Evolutionary conservation across 768 basidiomycete genomes (phyloP).

Genomic region (Mycena vitilis): DNA sequence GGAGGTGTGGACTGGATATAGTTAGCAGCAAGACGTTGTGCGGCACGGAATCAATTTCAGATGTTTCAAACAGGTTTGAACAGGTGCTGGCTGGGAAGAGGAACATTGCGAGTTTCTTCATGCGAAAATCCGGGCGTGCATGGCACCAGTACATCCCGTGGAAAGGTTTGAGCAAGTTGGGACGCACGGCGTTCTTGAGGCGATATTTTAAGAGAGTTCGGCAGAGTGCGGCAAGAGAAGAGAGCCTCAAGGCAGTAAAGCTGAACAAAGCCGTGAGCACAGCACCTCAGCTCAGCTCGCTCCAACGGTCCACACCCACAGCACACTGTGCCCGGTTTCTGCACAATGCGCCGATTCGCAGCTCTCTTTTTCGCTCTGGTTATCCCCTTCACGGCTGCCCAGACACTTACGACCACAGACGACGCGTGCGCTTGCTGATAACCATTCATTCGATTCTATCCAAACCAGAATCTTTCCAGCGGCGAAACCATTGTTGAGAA

Average conservation of each 20-base stretch:
- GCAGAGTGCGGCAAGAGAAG: not conserved
- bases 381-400: constrained; percentile 27
- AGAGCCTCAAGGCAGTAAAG: not conserved
- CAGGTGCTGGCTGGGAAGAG: too few relatives aligned
- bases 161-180: not conserved
- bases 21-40: too few relatives aligned
- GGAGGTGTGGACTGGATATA: too few relatives aligned
- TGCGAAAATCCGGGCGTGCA: too few relatives aligned
- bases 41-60: too few relatives aligned
- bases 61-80: too few relatives aligned
- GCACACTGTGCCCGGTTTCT: too few relatives aligned
- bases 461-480: constrained; percentile 9
- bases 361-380: constrained; percentile 17
- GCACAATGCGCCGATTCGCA: constrained; percentile 6
- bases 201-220: not conserved
- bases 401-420: constrained; percentile 24
- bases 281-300: not conserved
- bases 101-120: too few relatives aligned
- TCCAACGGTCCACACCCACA: not conserved
- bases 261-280: not conserved
- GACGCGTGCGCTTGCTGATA: constrained; percentile 13
- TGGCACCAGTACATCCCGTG: too few relatives aligned
- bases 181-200: not conserved
- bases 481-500: constrained; percentile 29
- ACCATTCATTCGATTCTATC: not conserved